Evolutionary conservation across 345 rosid genomes (phyloP).

Genomic region (Nephelium lappaceum): DNA sequence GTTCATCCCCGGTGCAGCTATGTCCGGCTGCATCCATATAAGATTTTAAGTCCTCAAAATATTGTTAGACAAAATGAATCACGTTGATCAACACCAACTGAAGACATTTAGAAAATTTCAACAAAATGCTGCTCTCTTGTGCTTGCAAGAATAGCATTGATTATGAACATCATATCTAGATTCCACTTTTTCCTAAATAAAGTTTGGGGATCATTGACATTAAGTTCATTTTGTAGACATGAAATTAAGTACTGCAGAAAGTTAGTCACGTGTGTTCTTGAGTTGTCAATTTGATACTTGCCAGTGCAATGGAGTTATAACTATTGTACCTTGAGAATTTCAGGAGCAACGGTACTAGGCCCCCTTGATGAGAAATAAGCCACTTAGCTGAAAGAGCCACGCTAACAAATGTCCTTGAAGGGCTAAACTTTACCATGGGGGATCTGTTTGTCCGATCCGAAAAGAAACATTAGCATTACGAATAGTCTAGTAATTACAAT

Average conservation of each 20-base stretch:
- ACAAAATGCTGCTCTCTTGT: no score
- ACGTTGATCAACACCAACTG: no score
- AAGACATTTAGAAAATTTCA: no score
- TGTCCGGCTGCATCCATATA: constrained; percentile 53
- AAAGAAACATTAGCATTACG: not conserved
- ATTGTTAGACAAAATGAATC: no score
- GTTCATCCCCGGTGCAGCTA: constrained; percentile 74
- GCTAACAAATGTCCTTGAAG: constrained; percentile 34
- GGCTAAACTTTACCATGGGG: constrained; percentile 37
- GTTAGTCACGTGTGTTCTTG: no score
- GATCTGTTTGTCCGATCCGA: constrained; percentile 24
- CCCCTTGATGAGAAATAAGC: constrained; percentile 51
- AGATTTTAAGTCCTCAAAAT: not conserved
- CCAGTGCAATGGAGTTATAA: not conserved
- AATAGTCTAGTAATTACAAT: not conserved
- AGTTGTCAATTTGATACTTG: not conserved
- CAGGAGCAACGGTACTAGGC: constrained; percentile 41
- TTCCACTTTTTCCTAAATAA: no score
- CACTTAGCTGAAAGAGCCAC: constrained; percentile 31
- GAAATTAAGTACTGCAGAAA: no score
- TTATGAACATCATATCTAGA: no score
- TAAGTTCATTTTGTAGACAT: no score
- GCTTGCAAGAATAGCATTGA: no score
- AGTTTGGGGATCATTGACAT: no score
- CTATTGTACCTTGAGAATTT: constrained; percentile 47